Base-by-base conservation (phyloP, 495 filamentous ascomycete genomes). In the Stereocaulon alpinum region DNA sequence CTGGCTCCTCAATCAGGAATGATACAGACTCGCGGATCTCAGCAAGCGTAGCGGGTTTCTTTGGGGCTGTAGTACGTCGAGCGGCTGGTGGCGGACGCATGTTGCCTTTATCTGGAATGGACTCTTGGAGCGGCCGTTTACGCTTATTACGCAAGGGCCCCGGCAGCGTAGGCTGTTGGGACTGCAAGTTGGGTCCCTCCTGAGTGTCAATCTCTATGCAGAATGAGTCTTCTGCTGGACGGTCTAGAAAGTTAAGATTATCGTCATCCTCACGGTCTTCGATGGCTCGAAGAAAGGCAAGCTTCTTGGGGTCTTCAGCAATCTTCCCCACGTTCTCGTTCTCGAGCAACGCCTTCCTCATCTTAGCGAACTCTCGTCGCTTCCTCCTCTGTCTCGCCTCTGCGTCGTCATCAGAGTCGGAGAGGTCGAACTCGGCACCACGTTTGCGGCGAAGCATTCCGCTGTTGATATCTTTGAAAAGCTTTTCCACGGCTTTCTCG, bases 311-410 rank as follows among this genome's bases (percentile, higher is more conserved):
- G 67, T 96, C 91, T 63, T 89, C 82, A 30, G 92, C 90, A 56
- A 99, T 86, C 67, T 90, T 89, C 62, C 84, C 88, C 60, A 97
- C 79, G 48, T 91, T 89, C 69, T 91, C 91, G 65, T 98, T 91
- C n/a, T 86, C 81, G 18, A 96, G 77, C 10, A 99, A 77, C 17
- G 89, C 87, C 66, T 87, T 89, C 50, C 89, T 86, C 88, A 96
- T 94, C 71, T 87, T 88, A 24, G 89, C 87, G 70, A 94, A 92
- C 64, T 97, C 87, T 58, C 83, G 76, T 47, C 92, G 84, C 72
- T 95, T 96, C 73, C 84, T 80, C 7, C 90, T 81, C 34, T 87
- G 83, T 45, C 85, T 81, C 30, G 88, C 84, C 64, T 87, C 80
- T 2, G 79, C 84, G 51, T 88, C 88, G 66, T 96, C 92, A 43